Percentiles rank a stretch among this genome's conserved stretches.
Evolutionary conservation across 352 stramenopile species (phyloP).

Genomic region (Phytopythium boreale): DNA sequence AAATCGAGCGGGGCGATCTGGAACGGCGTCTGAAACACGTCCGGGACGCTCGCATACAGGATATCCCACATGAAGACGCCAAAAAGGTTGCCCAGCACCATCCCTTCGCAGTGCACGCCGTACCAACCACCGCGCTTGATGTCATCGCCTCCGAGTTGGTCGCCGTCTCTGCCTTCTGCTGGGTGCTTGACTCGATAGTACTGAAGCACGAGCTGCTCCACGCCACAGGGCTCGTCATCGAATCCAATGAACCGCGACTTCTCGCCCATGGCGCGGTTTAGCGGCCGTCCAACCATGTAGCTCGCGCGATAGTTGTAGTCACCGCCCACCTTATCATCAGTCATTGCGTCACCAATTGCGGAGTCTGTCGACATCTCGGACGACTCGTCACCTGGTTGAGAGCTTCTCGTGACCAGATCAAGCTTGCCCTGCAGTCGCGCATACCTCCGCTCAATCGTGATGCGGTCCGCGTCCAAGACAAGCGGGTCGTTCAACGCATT

Average conservation of each 20-base stretch:
- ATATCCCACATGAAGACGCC: constrained; percentile 89
- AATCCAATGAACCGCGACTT: constrained; percentile 88
- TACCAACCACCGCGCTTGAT: constrained; percentile 59
- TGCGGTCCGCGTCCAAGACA: constrained; percentile 52
- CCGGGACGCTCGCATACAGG: constrained; percentile 67
- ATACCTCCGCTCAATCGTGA: constrained; percentile 47
- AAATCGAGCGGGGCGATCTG: constrained; percentile 74
- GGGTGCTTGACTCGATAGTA: constrained; percentile 46
- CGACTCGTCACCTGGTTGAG: not conserved
- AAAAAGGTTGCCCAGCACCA: constrained; percentile 69
- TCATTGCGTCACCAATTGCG: constrained; percentile 4
- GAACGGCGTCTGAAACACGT: constrained; percentile 88
- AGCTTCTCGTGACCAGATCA: not conserved
- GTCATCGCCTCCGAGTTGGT: not conserved
- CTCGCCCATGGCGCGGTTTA: constrained; percentile 72
- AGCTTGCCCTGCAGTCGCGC: constrained; percentile 38
- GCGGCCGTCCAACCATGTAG: constrained; percentile 61
- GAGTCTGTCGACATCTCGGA: not conserved
- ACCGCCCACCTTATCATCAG: not conserved
- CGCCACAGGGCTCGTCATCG: constrained; percentile 79
- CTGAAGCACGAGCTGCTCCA: constrained; percentile 85
- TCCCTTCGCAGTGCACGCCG: constrained; percentile 82
- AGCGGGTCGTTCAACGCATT: constrained; percentile 55
- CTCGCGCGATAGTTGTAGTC: constrained; percentile 40
- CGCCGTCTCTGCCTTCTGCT: not conserved